These are phyloP conservation scores for Trametes sp. DNA, from an alignment of 1,284 basidiomycete genomes.

Conservation along the genomic window DNA sequence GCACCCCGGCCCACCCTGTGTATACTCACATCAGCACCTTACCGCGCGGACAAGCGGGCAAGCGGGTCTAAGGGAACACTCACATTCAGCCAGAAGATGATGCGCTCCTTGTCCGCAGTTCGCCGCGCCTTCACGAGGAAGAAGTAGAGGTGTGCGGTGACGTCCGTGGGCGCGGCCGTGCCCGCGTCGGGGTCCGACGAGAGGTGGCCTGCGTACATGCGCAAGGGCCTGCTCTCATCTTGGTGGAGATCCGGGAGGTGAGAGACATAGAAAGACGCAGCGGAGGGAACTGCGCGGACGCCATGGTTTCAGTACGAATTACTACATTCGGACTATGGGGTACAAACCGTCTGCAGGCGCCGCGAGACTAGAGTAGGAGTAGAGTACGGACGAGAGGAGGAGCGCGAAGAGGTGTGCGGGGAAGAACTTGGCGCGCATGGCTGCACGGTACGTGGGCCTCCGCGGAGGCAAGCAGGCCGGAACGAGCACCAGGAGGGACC, in stretches of 20 bases:
- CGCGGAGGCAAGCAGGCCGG: conserved; percentile 12
- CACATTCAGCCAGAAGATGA: conserved; percentile 98
- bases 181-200: conserved; percentile 77
- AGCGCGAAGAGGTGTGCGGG: conserved; percentile 29
- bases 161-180: conserved; percentile 55
- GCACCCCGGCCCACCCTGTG: conserved; percentile 94
- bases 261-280: conserved; percentile 86
- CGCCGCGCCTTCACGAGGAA: conserved; percentile 90
- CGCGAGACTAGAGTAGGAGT: conserved; percentile 11
- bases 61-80: no score
- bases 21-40: background rate
- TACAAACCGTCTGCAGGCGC: conserved; percentile 54
- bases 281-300: conserved; percentile 64
- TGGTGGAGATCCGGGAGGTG: conserved; percentile 80
- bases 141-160: conserved; percentile 88
- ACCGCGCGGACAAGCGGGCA: background rate
- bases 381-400: conserved; percentile 22
- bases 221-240: conserved; percentile 72
- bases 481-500: background rate
- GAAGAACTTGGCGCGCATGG: conserved; percentile 26
- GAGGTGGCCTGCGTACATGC: conserved; percentile 84
- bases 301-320: background rate
- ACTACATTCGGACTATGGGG: background rate
- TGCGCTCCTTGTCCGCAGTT: conserved; percentile 84
- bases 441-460: conserved; percentile 15